Evolutionary conservation across 179 eudicot species (phyloP).

Genomic region (Beta macrorhiza): DNA sequence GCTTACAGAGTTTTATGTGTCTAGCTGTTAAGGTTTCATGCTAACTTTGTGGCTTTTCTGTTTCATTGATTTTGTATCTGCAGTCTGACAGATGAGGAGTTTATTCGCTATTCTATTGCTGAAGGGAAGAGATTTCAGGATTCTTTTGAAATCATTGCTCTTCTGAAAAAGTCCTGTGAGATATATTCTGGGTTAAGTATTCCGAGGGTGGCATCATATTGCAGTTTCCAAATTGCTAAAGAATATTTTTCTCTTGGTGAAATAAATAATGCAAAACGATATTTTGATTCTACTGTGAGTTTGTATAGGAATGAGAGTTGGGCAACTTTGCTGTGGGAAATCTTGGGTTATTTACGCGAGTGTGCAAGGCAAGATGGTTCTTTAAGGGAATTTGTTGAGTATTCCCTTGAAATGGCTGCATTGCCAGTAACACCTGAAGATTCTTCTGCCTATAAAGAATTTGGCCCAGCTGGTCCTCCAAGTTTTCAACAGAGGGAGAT

Average conservation of each 20-base stretch:
- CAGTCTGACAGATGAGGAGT: conserved; percentile 91
- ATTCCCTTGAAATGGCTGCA: conserved; percentile 99
- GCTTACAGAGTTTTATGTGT: conserved; percentile 8
- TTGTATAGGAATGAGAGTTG: conserved; percentile 91
- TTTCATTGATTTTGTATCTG: conserved; percentile 25
- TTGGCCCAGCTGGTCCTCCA: conserved; percentile 89
- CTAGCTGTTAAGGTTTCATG: conserved; percentile 3
- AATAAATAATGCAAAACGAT: conserved; percentile 52
- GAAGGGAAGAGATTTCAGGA: conserved; percentile 92
- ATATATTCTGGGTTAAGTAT: conserved; percentile 56
- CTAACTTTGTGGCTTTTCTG: conserved; percentile 19
- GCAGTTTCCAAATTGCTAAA: conserved; percentile 77
- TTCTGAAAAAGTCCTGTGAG: conserved; percentile 76
- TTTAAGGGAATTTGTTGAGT: conserved; percentile 71
- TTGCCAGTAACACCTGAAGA: conserved; percentile 58
- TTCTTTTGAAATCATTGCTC: conserved; percentile 82
- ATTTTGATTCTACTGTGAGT: conserved; percentile 59
- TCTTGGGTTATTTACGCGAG: conserved; percentile 85
- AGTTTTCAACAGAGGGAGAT: conserved; percentile 61
- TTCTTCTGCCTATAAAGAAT: conserved; percentile 42
- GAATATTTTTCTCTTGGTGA: conserved; percentile 66
- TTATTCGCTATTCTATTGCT: conserved; percentile 56
- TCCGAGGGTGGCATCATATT: conserved; percentile 72
- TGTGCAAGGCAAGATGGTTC: conserved; percentile 68
- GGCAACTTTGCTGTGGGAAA: conserved; percentile 84